Conservation (phyloP, 352 stramenopile species). For the Phytophthora parvispora region DNA sequence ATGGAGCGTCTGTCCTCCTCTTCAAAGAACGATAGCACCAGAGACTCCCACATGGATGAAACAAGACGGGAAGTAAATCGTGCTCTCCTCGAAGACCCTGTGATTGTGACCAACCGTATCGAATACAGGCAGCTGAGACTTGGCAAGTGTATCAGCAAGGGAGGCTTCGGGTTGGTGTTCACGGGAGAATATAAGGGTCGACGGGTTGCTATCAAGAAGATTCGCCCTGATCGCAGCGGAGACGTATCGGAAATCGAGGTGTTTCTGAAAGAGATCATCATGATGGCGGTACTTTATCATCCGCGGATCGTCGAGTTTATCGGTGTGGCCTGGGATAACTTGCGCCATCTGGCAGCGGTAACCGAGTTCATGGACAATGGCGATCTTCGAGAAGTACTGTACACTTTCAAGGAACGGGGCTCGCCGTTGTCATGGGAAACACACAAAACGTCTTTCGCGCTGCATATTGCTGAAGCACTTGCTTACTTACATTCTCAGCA, state of each 20-base stretch:
- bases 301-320: slow-evolving; percentile 46
- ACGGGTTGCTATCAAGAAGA: slow-evolving; percentile 44
- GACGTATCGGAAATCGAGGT: slow-evolving; percentile 34
- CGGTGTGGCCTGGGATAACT: slow-evolving; percentile 46
- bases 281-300: slow-evolving; percentile 53
- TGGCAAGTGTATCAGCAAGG: slow-evolving; percentile 42
- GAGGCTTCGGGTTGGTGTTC: slow-evolving; percentile 43
- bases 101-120: slow-evolving; percentile 49
- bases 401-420: slow-evolving; percentile 47
- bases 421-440: slow-evolving; percentile 47
- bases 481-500: slow-evolving; percentile 67
- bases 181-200: slow-evolving; percentile 32
- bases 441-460: slow-evolving; percentile 53
- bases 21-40: slow-evolving; percentile 25
- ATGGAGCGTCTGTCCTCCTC: slow-evolving; percentile 27
- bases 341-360: slow-evolving; percentile 58
- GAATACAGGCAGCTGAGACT: slow-evolving; percentile 37
- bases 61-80: slow-evolving; percentile 19
- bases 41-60: slow-evolving; percentile 19
- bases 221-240: slow-evolving; percentile 30
- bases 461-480: slow-evolving; percentile 69
- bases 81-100: slow-evolving; percentile 29
- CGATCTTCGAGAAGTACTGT: slow-evolving; percentile 64
- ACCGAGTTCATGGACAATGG: slow-evolving; percentile 77
- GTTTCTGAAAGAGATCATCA: slow-evolving; percentile 38